Conservation (phyloP, 768 basidiomycete genomes). For the Collybia sordida region DNA sequence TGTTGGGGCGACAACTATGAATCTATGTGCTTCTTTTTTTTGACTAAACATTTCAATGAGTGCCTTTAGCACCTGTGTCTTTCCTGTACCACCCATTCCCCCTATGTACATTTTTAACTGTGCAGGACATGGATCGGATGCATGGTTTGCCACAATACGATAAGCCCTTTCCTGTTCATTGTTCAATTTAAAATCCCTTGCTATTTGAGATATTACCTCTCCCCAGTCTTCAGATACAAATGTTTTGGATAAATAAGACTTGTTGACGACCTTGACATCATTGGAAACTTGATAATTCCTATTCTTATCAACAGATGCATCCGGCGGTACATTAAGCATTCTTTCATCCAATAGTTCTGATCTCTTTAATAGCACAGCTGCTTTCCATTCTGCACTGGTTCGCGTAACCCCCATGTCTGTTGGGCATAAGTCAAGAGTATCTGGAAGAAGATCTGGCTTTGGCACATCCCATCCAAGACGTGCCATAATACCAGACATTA, state of each 20-base stretch:
- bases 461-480: not conserved
- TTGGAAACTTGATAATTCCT: not conserved
- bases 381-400: not conserved
- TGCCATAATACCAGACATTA: not conserved
- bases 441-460: not conserved
- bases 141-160: constrained; percentile 24
- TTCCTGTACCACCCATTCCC: constrained; percentile 30
- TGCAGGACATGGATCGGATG: not conserved
- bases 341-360: not conserved
- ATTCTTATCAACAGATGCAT: not conserved
- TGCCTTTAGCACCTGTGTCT: constrained; percentile 22
- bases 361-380: not conserved
- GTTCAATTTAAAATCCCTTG: constrained; percentile 21
- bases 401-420: not conserved
- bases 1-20: constrained; percentile 21
- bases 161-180: constrained; percentile 30
- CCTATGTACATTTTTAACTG: constrained; percentile 28
- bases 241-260: not conserved
- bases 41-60: constrained; percentile 15
- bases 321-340: not conserved
- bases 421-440: not conserved
- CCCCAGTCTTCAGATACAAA: not conserved
- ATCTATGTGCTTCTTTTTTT: constrained; percentile 16
- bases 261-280: constrained; percentile 1
- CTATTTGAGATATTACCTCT: not conserved